These are phyloP conservation scores for Fragosphaeria purpurea DNA, from an alignment of 2,329 filamentous ascomycete genomes.

Conservation along the genomic window DNA sequence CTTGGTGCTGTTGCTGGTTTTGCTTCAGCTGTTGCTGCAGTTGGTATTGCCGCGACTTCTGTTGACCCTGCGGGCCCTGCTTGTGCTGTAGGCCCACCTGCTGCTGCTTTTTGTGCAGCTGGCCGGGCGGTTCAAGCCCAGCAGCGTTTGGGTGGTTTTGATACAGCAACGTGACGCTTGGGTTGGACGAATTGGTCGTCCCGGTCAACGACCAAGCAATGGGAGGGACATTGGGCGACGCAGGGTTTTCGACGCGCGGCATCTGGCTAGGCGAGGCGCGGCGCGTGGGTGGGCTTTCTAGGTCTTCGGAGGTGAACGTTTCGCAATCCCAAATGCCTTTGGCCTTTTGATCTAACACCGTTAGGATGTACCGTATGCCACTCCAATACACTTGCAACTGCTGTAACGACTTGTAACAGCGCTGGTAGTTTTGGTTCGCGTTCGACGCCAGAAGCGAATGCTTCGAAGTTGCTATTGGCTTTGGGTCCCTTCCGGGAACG, in stretches of 20 bases:
- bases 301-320: slow-evolving; percentile 61
- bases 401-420: slow-evolving; percentile 74
- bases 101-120: not conserved
- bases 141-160: slow-evolving; percentile 37
- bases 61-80: not conserved
- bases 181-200: slow-evolving; percentile 75
- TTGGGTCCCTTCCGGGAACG: slow-evolving; percentile 2
- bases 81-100: not conserved
- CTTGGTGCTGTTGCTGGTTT: not conserved
- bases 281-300: slow-evolving; percentile 52
- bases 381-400: slow-evolving; percentile 80
- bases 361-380: slow-evolving; percentile 77
- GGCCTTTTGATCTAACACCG: slow-evolving; percentile 75
- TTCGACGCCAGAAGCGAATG: slow-evolving; percentile 71
- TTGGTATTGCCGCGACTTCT: not conserved
- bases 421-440: slow-evolving; percentile 77
- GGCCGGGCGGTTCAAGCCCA: not conserved
- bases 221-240: slow-evolving; percentile 40
- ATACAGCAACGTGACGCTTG: slow-evolving; percentile 73
- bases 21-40: not conserved
- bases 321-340: slow-evolving; percentile 76
- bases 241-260: slow-evolving; percentile 32
- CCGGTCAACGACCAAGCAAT: slow-evolving; percentile 86
- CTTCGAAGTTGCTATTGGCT: slow-evolving; percentile 34
- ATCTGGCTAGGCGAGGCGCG: slow-evolving; percentile 34